Evolutionary conservation across 2,329 filamentous ascomycete genomes (phyloP), one percentile per base, ranked within the genome.

Genomic region (Dactylellina drechsleri): DNA sequence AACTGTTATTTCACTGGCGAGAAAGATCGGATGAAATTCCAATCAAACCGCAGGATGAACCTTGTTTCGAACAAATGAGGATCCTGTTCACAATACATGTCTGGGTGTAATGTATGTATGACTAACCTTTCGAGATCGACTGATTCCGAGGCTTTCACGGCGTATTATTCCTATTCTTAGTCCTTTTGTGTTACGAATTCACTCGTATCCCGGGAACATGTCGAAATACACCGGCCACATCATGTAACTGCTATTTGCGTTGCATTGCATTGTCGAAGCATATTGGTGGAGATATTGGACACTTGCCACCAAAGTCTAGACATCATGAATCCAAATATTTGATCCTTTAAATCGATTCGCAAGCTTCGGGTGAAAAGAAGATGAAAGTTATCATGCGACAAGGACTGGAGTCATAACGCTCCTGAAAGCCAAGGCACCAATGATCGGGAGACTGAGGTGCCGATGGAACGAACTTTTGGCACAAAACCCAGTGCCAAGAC

Each of bases 11-110:
- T 50, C 40, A 36, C 43, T 49, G 59, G 60, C 60, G 47, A 60
- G 26, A 73, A 73, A 73, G 68, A 73, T 73, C 60, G 64, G 68
- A 73, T 40, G 68, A 73, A 73, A 66, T 66, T 66, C 56, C 40
- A 31, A 60, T 60, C 61, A 36, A 36, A 36, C 10, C 31, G 10
- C 31, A 66, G 60, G 67, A 72, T 72, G 23, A 45, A 54, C 67
- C 60, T 65, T 72, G 67, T 72, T 72, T 68, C 45, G 43, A 36
- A 61, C 56, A 56, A 31, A 47, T 26, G 60, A 71, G 53, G 26
- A 65, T 72, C 59, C 54, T 65, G 47, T 72, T 23, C 41, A 60
- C 18, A 59, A 20, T 65, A 36, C 31, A 36, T 36, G 31, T 36
- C 31, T 36, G 31, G 6, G 10, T 36, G 31, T 36, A 36, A 36